These are phyloP conservation scores for Penicillium oxalicum DNA, from an alignment of 2,329 filamentous ascomycete genomes.

Conservation along the genomic window DNA sequence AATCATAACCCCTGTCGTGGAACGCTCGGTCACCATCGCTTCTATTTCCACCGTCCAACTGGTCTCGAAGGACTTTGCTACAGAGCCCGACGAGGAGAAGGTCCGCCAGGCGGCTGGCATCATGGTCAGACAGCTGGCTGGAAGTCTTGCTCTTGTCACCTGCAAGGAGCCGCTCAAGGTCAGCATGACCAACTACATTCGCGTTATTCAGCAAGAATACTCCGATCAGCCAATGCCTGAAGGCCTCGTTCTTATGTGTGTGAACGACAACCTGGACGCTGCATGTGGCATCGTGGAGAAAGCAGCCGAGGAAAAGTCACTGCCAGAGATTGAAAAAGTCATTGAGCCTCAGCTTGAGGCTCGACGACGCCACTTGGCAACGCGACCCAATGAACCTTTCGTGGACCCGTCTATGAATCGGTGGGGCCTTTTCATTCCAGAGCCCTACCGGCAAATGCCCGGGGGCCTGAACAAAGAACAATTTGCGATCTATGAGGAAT, in stretches of 20 bases:
- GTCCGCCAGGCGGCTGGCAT: constrained; percentile 81
- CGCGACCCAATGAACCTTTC: constrained; percentile 76
- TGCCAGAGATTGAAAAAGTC: constrained; percentile 92
- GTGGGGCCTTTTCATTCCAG: constrained; percentile 90
- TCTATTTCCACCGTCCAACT: constrained; percentile 95
- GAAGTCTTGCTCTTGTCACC: constrained; percentile 91
- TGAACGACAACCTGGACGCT: constrained; percentile 92
- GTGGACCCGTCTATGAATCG: constrained; percentile 74
- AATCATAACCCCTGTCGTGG: constrained; percentile 95
- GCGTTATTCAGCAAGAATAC: constrained; percentile 65
- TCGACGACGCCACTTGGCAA: constrained; percentile 67
- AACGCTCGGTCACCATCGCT: constrained; percentile 94
- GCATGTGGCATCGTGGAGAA: constrained; percentile 93
- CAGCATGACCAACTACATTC: constrained; percentile 96
- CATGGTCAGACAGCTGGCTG: constrained; percentile 91
- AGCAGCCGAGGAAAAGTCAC: constrained; percentile 85
- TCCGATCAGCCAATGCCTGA: constrained; percentile 74
- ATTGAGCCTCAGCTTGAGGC: constrained; percentile 74
- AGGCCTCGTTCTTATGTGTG: constrained; percentile 95
- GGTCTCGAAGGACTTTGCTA: constrained; percentile 92
- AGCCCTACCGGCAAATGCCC: constrained; percentile 82
- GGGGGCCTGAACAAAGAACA: constrained; percentile 84
- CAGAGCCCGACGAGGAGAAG: constrained; percentile 82
- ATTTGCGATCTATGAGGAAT: constrained; percentile 93
- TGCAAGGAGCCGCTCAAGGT: constrained; percentile 95